Evolutionary conservation across 1,284 basidiomycete genomes (phyloP).

Genomic region (Phlebopus sp.): DNA sequence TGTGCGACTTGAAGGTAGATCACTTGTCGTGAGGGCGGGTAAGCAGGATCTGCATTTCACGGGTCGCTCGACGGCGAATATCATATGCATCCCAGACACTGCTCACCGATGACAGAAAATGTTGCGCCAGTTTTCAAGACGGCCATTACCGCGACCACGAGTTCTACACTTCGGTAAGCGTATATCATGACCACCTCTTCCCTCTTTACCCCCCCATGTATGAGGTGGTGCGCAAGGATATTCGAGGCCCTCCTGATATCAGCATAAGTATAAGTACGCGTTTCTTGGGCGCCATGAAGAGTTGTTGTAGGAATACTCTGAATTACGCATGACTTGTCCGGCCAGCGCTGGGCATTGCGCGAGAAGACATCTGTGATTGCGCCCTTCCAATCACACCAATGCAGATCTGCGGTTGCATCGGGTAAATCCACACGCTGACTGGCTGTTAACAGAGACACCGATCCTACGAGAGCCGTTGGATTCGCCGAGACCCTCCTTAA

Average conservation of each 20-base stretch:
- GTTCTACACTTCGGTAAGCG: constrained; percentile 93
- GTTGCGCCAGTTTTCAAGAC: constrained; percentile 96
- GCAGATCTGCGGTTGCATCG: constrained; percentile 83
- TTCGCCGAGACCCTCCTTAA: constrained; percentile 71
- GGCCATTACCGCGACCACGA: constrained; percentile 96
- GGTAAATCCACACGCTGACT: constrained; percentile 75
- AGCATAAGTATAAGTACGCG: constrained; percentile 72
- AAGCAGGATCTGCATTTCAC: constrained; percentile 79
- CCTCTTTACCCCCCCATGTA: constrained; percentile 82
- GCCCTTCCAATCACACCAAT: constrained; percentile 98
- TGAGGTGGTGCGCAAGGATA: constrained; percentile 87
- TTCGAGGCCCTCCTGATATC: constrained; percentile 87
- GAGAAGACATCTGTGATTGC: constrained; percentile 95
- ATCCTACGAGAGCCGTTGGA: constrained; percentile 64
- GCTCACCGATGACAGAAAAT: constrained; percentile 93
- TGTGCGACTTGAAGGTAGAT: constrained; percentile 94
- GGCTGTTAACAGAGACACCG: constrained; percentile 79
- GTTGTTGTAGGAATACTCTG: constrained; percentile 61
- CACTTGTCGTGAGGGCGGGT: constrained; percentile 93
- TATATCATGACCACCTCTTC: constrained; percentile 99
- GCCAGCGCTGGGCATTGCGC: constrained; percentile 72
- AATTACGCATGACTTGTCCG: constrained; percentile 80
- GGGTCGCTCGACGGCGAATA: constrained; percentile 8
- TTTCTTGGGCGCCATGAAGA: constrained; percentile 48
- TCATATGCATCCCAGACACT: not conserved